phyloP scores from a whole-genome alignment of 495 filamentous ascomycete species.

The Xylaria palmicola region DNA sequence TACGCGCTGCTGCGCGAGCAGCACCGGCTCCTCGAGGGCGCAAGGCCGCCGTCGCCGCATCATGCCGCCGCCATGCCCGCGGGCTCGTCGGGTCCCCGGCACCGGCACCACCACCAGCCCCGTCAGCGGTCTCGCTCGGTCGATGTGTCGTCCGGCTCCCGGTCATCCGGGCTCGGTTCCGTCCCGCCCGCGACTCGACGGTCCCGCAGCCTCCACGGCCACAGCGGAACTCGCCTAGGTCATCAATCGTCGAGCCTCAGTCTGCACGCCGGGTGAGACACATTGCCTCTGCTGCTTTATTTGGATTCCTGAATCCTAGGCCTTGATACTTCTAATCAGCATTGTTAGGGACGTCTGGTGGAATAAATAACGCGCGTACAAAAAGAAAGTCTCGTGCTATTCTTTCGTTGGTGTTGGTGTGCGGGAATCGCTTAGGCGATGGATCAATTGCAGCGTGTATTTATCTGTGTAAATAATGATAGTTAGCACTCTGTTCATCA shows the following conservation, averaged over 20 bases:
- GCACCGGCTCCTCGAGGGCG: conserved; percentile 11
- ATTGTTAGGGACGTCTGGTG: too few relatives aligned
- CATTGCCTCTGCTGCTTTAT: too few relatives aligned
- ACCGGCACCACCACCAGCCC: background rate
- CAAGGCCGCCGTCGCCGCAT: background rate
- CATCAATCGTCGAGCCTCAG: background rate
- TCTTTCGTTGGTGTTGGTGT: too few relatives aligned
- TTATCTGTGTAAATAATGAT: too few relatives aligned
- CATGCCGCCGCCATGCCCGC: background rate
- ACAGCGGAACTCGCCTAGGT: background rate
- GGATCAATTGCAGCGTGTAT: too few relatives aligned
- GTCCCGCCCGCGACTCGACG: background rate
- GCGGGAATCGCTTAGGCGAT: too few relatives aligned
- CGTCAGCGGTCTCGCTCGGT: conserved; percentile 2
- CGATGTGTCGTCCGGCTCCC: background rate
- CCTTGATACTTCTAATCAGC: background rate
- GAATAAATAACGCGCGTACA: too few relatives aligned
- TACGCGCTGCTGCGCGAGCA: conserved; percentile 24
- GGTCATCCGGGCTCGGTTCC: background rate
- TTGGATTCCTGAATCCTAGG: too few relatives aligned
- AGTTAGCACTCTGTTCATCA: too few relatives aligned
- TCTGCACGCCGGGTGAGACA: background rate
- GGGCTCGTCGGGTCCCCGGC: background rate
- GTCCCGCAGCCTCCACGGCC: conserved; percentile 1
- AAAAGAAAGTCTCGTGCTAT: too few relatives aligned